Base-by-base conservation (phyloP, 2,329 filamentous ascomycete genomes). In the Metarhizium guizhouense region DNA sequence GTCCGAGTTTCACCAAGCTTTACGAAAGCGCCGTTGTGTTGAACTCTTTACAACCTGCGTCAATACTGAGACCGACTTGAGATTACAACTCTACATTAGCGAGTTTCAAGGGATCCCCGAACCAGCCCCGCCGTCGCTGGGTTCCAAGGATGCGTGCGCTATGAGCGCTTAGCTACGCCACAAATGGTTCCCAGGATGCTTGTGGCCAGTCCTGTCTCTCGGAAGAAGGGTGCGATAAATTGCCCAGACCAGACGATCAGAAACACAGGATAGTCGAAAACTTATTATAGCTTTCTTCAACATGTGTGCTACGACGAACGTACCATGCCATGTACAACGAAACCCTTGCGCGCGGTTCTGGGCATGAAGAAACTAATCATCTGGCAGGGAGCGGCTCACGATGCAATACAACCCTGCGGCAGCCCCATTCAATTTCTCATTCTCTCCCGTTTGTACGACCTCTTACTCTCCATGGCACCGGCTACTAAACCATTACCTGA, bases 21-120 rank as follows among this genome's bases (percentile, higher is more conserved):
- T 34, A 18, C 36, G 45, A 47, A 42, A 49, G 40, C 53, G 51
- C 45, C 49, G 25, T 36, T 20, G 30, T 47, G 47, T 53, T 47
- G 38, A 51, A 53, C 45, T 62, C 14, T 53, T 45, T 36, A n/a
- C 42, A 47, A n/a, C 40, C 29, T 53, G 57, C 47, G 54, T 59
- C 58, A 70, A 72, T 67, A 66, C 70, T 77, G 76, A 76, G 68
- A 76, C 74, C 64, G 60, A 68, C 64, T 67, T 74, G 75, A 79
- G 74, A 75, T 77, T 76, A 70, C 68, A 64, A 70, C 71, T 71
- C 68, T 67, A 63, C 65, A 63, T 72, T 77, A 76, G 75, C 73
- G 74, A 72, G 78, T 81, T 81, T 81, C 75, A 79, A 76, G 74
- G 74, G 68, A 53, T 60, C 61, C 63, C 60, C 61, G 59, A 61